Evolutionary conservation across 2,329 filamentous ascomycete genomes (phyloP), one percentile per base, ranked within the genome.

Genomic region (Beauveria medogensis): DNA sequence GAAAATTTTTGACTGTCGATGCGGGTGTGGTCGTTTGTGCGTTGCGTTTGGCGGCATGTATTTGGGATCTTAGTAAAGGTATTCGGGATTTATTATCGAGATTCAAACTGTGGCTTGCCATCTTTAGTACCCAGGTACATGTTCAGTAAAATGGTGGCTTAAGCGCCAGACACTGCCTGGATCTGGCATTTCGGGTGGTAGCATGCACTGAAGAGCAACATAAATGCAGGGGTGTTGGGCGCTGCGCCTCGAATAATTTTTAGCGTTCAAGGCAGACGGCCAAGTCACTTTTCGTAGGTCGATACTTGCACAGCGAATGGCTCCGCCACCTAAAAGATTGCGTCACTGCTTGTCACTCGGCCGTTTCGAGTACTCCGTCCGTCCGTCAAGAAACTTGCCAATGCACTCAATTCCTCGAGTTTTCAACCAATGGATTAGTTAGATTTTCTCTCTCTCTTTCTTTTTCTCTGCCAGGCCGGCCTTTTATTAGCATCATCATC

Each of bases 341-440:
- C 60, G 60, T 62, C 55, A 62, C 60, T 62, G 47, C 52, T 56
- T 61, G 46, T 60, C 52, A 54, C 52, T 60, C 55, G 20, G n/a
- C 30, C 46, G 9, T 9, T 18, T 7, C 3, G 22, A 34, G 16
- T 51, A 58, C 50, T n/a, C n/a, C 57, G 48, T n/a, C 12, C 10
- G 20, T 5, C 43, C n/a, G 20, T 16, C 44, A 34, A 34, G 30
- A 2, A 34, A 5, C 30, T 34, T 12, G 28, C 28, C 28, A 30
- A 30, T 8, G 30, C 30, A 34, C 12, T 5, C 22, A 28, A 53
- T 53, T 54, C 9, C 53, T 47, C 54, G 9, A 8, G 8, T 44
- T 50, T 34, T 34, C 4, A 14, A 34, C 34, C 59, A 51, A 60
- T 50, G 41, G 51, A n/a, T n/a, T n/a, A n/a, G 55, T 41, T 60